Evolutionary conservation across 1,284 basidiomycete genomes (phyloP).

Genomic region (Leccinum colubrinum): DNA sequence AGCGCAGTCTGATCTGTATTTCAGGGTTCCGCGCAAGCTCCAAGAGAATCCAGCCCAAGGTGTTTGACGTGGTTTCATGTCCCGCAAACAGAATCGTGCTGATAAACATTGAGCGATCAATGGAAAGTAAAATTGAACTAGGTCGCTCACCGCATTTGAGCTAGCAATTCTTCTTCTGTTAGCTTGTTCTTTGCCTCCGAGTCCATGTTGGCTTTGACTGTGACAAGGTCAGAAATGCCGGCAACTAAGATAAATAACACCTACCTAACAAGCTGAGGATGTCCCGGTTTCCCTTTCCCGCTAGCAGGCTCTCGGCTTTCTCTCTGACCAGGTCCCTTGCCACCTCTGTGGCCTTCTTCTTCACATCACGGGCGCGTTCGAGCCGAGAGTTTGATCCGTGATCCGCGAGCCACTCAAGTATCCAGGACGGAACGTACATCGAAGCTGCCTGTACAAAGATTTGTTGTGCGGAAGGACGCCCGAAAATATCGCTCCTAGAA

Average conservation of each 20-base stretch:
- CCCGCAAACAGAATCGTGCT: conserved; percentile 45
- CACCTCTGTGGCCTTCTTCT: conserved; percentile 22
- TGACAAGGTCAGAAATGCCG: neutral
- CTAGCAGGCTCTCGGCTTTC: conserved; percentile 36
- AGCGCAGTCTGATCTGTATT: conserved; percentile 39
- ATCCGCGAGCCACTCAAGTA: conserved; percentile 39
- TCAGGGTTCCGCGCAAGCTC: conserved; percentile 41
- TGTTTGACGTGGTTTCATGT: conserved; percentile 52
- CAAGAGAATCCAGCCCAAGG: conserved; percentile 40
- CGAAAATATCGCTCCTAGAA: conserved; percentile 22
- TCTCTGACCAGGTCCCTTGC: conserved; percentile 41
- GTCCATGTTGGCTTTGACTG: conserved; percentile 54
- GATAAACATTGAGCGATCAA: neutral
- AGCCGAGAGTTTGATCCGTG: conserved; percentile 38
- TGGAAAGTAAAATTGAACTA: neutral
- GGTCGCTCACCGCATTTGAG: conserved; percentile 48
- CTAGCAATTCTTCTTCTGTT: conserved; percentile 48
- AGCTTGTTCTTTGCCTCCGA: conserved; percentile 43
- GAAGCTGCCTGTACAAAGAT: conserved; percentile 22
- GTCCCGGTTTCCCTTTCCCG: conserved; percentile 35
- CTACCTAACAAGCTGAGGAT: conserved; percentile 41
- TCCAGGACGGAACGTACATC: conserved; percentile 18
- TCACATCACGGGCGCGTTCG: conserved; percentile 34
- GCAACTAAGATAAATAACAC: conserved; percentile 2
- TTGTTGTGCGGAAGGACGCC: conserved; percentile 20